Conservation (phyloP, 139 green algal species). For the Mesostigma viride region DNA sequence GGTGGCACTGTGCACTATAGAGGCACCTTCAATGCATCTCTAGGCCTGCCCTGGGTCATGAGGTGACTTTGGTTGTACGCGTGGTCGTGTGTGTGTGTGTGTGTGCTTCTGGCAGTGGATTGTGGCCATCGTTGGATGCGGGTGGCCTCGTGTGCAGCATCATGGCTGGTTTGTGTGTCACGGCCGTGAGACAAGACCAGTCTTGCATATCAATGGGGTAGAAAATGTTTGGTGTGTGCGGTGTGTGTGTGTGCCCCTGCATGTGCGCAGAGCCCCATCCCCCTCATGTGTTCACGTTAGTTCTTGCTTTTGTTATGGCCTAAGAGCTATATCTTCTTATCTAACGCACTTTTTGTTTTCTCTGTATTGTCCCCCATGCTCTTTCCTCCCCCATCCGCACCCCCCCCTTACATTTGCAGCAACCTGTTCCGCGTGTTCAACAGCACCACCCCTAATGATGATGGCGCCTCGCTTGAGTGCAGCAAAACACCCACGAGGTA, state of each 20-base stretch:
- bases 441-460: slow-evolving; percentile 12
- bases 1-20: no score
- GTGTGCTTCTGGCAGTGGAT: no score
- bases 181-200: no score
- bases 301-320: background rate
- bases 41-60: no score
- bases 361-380: background rate
- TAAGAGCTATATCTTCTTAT: background rate
- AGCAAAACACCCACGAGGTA: slow-evolving; percentile 33
- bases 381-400: background rate
- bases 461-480: slow-evolving; percentile 20
- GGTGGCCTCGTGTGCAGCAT: no score
- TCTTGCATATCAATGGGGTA: no score
- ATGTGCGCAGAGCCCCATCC: background rate
- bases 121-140: no score
- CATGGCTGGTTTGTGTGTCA: no score
- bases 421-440: slow-evolving; percentile 35
- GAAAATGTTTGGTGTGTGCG: no score
- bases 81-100: no score
- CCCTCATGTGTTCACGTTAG: background rate
- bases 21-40: no score
- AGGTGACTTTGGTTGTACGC: no score
- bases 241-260: background rate
- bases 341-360: background rate
- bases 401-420: slow-evolving; percentile 17